Base-by-base conservation (phyloP, 179 eudicot species). In the Actinidia polygama region DNA sequence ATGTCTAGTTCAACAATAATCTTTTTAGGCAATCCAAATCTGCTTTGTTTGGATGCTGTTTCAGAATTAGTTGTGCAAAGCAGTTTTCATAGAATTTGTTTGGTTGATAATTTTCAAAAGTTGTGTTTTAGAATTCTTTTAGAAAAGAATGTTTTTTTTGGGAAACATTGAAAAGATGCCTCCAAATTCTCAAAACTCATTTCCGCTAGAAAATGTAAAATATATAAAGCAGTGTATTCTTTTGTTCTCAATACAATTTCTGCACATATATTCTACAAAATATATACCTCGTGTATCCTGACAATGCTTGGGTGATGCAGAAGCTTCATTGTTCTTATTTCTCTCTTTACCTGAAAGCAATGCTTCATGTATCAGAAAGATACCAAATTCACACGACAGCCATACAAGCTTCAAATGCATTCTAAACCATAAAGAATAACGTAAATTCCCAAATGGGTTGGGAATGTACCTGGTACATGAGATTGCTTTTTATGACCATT, bases 281-380 rank as follows among this genome's bases (percentile, higher is more conserved):
- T 30, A 14, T 51, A 40, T 85, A 85, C 94, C 92, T 90, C 93
- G n/a, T 90, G 82, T 85, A 91, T 90, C n/a, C 88, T 79, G 9
- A 92, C 92, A 79, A 92, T 92, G 71, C 88, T 89, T 1, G 93
- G 95, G 75, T 92, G 95, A 80, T 82, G 86, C 84, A 92, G 79
- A 69, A 89, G 89, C 83, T 85, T 91, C 93, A 90, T 91, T 36
- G 91, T 87, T 49, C 91, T 88, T 57, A 92, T 92, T 71, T 92
- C 92, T 69, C 92, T 89, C 79, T 85, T 76, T 26, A 92, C 90
- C 95, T 92, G 85, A 72, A 18, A 19, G 16, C 21, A 14, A 61
- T 55, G 10, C 47, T 59, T 14, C 40, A 4, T 21, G 51, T 16
- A 44, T 73, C 64, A 73, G 53, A 84, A 53, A 74, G 14, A 67